These are phyloP conservation scores for Candida glucosophila DNA, from an alignment of 1,139 yeast genomes.

Conservation along the genomic window DNA sequence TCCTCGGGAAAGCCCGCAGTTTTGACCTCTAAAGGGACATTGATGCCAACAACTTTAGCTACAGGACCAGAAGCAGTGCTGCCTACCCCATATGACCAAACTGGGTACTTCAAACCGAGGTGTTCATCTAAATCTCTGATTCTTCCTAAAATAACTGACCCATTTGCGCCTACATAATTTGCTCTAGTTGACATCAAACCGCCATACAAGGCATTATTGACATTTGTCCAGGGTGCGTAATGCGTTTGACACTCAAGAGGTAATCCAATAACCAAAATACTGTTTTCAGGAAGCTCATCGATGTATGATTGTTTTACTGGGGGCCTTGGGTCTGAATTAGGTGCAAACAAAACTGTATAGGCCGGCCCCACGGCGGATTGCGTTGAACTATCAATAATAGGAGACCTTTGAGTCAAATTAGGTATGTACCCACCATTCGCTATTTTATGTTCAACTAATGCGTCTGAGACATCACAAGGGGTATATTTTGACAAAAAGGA, in stretches of 20 bases:
- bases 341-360: slow-evolving; percentile 78
- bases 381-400: slow-evolving; percentile 15
- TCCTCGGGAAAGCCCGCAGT: slow-evolving; percentile 16
- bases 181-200: slow-evolving; percentile 94
- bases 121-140: slow-evolving; percentile 81
- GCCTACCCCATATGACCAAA: slow-evolving; percentile 76
- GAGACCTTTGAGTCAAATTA: slow-evolving; percentile 35
- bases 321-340: slow-evolving; percentile 68
- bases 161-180: slow-evolving; percentile 55
- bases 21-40: slow-evolving; percentile 53
- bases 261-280: slow-evolving; percentile 61
- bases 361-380: slow-evolving; percentile 51
- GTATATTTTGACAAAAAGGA: slow-evolving; percentile 30
- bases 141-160: slow-evolving; percentile 76
- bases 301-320: slow-evolving; percentile 63
- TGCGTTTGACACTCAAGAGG: slow-evolving; percentile 41
- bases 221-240: slow-evolving; percentile 55
- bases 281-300: slow-evolving; percentile 53
- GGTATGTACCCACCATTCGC: slow-evolving; percentile 73
- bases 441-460: slow-evolving; percentile 50
- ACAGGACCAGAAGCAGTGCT: slow-evolving; percentile 72
- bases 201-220: slow-evolving; percentile 77
- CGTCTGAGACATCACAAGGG: slow-evolving; percentile 78
- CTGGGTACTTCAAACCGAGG: slow-evolving; percentile 56
- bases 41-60: slow-evolving; percentile 73